Base-by-base conservation (phyloP, 345 rosid genomes). In the Physaria fendleri region DNA sequence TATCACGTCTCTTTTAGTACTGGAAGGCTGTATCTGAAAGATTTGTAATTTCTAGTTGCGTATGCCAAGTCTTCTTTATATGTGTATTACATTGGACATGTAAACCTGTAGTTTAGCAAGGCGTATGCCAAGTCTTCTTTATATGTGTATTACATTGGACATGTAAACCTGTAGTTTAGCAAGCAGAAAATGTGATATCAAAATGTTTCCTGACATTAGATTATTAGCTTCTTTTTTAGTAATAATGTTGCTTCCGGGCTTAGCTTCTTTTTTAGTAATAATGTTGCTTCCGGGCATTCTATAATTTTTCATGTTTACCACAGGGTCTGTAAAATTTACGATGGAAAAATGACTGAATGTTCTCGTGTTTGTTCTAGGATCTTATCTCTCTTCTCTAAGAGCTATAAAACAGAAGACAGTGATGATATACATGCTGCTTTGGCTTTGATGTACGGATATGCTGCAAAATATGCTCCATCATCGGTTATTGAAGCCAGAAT, bases 371-470 rank as follows among this genome's bases (percentile, higher is more conserved):
- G 58, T 64, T 81, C 75, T 87, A 92, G 98, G 75, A 73, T 92
- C 39, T 69, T 92, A 51, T 85, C 95, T 41, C 68, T 88, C 69
- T 88, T 92, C 79, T 85, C 92, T 10, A 89, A 82, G 48, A 79
- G 78, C 66, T 79, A 77, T 65, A 82, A 69, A 74, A 76, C 82
- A 15, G 96, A 85, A 69, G 93, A 92, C 68, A 88, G 93, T 54
- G 96, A 92, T 78, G 95, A 92, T 75, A 87, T 92, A 77, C 95
- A 92, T 73, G 98, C 98, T 72, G 98, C 98, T 66, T 76, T 92
- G 74, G 98, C 98, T 62, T 75, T 92, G 78, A 92, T 92, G 98
- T 92, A 92, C 68, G 98, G 98, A 73, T 92, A 88, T 84, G 96
- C 98, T 63, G 98, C 98, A 59, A 86, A 85, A 81, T 92, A 92